Base-by-base conservation (phyloP, 179 eudicot genomes). In the Drosera spatulata region DNA sequence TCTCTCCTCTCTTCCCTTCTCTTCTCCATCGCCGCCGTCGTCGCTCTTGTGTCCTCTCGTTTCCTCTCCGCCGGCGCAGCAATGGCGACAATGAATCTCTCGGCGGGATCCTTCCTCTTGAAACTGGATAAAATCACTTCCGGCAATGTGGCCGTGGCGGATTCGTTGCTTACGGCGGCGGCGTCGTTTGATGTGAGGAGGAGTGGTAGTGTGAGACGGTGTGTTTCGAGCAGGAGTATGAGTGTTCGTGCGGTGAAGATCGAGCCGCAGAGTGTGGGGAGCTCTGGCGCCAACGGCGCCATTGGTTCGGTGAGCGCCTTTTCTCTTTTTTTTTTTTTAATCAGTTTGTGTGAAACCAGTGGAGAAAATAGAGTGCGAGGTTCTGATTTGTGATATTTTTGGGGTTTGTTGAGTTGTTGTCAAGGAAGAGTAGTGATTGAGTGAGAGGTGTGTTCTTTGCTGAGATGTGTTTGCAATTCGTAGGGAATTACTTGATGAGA, bases 1-100 rank as follows among this genome's bases (percentile, higher is more conserved):
- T 44, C 48, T 52, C n/a, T 50, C 46, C 49, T 51, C 56, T 22
- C 7, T 50, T 38, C 6, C 40, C 45, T 7, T 14, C 7, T 12
- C 15, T 8, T 55, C 41, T 2, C 10, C 12, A 33, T 7, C 39
- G 8, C 39, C 39, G 1, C 41, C 39, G 41, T 53, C 33, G 5
- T 6, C 59, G 4, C 13, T 39, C 6, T 39, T 7, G 12, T 13
- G 10, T 6, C 5, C 57, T 40, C 10, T 4, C 33, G 33, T 22
- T 22, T 22, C 33, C 33, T 22, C 33, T 22, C 33, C 33, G 33
- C 33, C 33, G 33, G 33, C 33, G 33, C 33, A 22, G 33, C 33
- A 66, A 81, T 81, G 85, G 68, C 82, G 62, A 74, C 76, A 41
- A 59, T 76, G 48, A 75, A 70, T 72, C 50, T 76, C 3, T 63